phyloP scores from a whole-genome alignment of 2,329 filamentous ascomycete species.

The Hypoxylon sp. region DNA sequence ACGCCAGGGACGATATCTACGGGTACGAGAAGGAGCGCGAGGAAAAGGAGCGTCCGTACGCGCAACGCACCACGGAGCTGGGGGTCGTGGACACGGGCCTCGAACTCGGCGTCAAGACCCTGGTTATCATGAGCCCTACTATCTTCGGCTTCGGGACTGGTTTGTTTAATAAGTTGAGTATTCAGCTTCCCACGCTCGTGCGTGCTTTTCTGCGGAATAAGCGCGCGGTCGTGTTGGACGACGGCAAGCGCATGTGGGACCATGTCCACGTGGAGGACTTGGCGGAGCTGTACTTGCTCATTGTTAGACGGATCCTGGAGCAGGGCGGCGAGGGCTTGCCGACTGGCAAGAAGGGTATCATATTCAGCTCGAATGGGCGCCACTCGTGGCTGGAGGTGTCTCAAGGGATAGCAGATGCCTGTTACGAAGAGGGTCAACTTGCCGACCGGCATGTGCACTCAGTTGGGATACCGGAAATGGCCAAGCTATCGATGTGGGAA shows the following conservation, averaged over 20 bases:
- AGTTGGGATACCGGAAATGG: conserved; percentile 51
- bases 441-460: conserved; percentile 49
- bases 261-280: conserved; percentile 64
- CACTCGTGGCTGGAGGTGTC: conserved; percentile 60
- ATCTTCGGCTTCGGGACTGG: conserved; percentile 64
- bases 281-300: conserved; percentile 58
- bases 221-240: conserved; percentile 55
- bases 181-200: conserved; percentile 56
- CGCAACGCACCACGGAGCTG: conserved; percentile 63
- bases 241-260: conserved; percentile 60
- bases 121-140: conserved; percentile 62
- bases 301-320: conserved; percentile 55
- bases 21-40: conserved; percentile 59
- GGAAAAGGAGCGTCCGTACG: conserved; percentile 54
- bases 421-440: conserved; percentile 53
- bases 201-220: conserved; percentile 45
- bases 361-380: conserved; percentile 60
- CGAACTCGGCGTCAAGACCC: conserved; percentile 59
- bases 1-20: conserved; percentile 62
- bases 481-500: conserved; percentile 39
- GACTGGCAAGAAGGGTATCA: conserved; percentile 58
- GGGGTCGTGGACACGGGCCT: conserved; percentile 59
- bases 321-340: conserved; percentile 52
- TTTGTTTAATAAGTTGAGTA: conserved; percentile 58
- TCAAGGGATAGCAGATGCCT: conserved; percentile 55